Conservation (phyloP, 495 filamentous ascomycete species). For the Penicillium simplicissimum region DNA sequence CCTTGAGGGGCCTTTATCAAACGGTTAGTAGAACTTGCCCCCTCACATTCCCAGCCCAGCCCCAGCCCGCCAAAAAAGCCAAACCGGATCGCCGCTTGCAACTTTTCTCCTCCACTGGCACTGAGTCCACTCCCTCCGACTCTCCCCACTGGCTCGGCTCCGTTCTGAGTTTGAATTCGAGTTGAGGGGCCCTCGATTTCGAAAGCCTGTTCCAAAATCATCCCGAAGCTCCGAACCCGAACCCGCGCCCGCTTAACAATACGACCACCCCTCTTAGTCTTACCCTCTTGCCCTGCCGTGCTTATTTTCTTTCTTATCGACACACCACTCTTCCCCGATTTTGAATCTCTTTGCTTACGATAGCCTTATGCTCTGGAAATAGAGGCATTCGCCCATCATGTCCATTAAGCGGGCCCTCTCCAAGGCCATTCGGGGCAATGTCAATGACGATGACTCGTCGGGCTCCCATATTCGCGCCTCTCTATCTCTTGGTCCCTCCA, state of each 20-base stretch:
- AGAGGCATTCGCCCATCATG: conserved; percentile 30
- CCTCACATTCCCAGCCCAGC: neutral
- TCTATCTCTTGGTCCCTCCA: conserved; percentile 11
- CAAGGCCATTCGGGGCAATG: conserved; percentile 38
- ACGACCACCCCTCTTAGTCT: neutral
- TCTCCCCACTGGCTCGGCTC: conserved; percentile 2
- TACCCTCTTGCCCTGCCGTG: neutral
- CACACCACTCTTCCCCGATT: neutral
- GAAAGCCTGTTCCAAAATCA: neutral
- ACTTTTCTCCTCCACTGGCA: neutral
- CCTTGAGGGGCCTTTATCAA: neutral
- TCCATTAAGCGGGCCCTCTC: conserved; percentile 49
- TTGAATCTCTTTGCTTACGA: neutral
- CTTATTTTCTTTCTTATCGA: neutral
- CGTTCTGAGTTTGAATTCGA: neutral
- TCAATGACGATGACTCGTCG: conserved; percentile 26
- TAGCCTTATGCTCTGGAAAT: conserved; percentile 9
- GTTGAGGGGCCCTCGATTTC: neutral
- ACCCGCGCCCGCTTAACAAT: neutral
- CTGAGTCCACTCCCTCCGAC: neutral
- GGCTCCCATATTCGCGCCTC: conserved; percentile 21
- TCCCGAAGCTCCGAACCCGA: neutral
- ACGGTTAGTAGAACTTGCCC: neutral
- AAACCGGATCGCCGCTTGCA: conserved; percentile 12
- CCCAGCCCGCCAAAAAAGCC: neutral